Evolutionary conservation across 352 stramenopile genomes (phyloP), one percentile per base, ranked within the genome.

Genomic region (Phytophthora citricola): DNA sequence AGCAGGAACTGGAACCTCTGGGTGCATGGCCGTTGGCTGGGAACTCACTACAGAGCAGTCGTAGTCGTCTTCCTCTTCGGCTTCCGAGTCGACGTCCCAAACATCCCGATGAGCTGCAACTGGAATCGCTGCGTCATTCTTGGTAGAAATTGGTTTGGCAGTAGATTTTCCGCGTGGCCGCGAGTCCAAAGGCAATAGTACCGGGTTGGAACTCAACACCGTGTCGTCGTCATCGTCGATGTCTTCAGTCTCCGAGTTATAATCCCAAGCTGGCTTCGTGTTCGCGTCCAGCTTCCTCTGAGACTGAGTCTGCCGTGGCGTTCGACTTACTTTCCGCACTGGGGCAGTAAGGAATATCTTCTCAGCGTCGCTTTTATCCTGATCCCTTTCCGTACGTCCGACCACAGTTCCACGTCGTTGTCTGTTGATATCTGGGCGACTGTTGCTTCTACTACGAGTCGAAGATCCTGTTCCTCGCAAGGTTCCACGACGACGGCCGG

Each of bases 41-140:
- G 43, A 73, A 27, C 34, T 69, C 32, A 71, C 58, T 2, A 67
- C 58, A 3, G 32, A 52, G 34, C 46, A 36, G 29, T 65, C 48
- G 43, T 63, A 40, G 40, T 66, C 55, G 7, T 65, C 43, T 20
- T 72, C 62, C 9, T 58, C 56, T 39, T 65, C 46, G 15, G 53
- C 58, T 3, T 72, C 58, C 6, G 58, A 68, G 36, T 77, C 64
- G 34, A 73, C 17, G 26, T 73, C 66, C 66, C 66, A 64, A 15
- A 61, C 34, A 58, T 59, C 54, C 29, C 47, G 54, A 24, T 52
- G 20, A 27, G 63, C 48, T 12, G 44, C 57, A 24, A 62, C 41
- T 26, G 47, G 43, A 43, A 47, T 53, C 31, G 17, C 7, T 51
- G 54, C 7, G 22, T 69, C 26, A 4, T 24, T 32, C 26, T 44